Base-by-base conservation (phyloP, 495 filamentous ascomycete genomes). In the Schizothecium vesticola region DNA sequence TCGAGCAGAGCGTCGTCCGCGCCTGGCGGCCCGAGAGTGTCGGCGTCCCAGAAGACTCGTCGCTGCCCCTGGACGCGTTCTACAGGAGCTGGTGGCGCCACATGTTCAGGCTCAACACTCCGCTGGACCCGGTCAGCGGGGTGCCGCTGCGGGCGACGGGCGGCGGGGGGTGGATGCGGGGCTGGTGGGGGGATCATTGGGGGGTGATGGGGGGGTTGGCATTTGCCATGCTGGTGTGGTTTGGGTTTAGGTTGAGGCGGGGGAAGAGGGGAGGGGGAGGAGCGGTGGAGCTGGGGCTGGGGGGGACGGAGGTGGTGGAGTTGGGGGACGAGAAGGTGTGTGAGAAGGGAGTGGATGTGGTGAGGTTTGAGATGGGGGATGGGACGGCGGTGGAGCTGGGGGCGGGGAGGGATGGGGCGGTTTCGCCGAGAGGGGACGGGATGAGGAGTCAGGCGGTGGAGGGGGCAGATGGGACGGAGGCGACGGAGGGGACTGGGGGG, bases 1-100 rank as follows among this genome's bases (percentile, higher is more conserved):
- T 65, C 57, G 59, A 61, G 3, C 68, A 66, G 63, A 70, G 61
- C 43, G 11, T 61, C 19, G 36, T 67, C 4, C 58, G 26, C 25
- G 56, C 56, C 10, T 21, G 65, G 12, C 19, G 57, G n/a, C 28
- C 25, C 19, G 56, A 24, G 0, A 24, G 58, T 19, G 3, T n/a
- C 36, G 6, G 36, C 36, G 36, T 2, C 36, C 26, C 26, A 28
- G 26, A 28, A 2, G 36, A n/a, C 0, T n/a, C 36, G 1, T 51
- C 36, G 4, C 36, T n/a, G 16, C 16, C 16, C 31, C 31, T 4
- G 31, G 31, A 33, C 3, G 31, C 31, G 31, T 33, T 2, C 1
- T 0, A 3, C 31, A 12, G 1, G 31, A 33, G 11, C 31, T 33
- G 31, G 31, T 0, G 1, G 36, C 16, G 36, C 4, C 36, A 51